Percentiles rank a stretch among this genome's conserved stretches.
Evolutionary conservation across 2,329 filamentous ascomycete species (phyloP).

Genomic region (Pseudogymnoascus sp.): DNA sequence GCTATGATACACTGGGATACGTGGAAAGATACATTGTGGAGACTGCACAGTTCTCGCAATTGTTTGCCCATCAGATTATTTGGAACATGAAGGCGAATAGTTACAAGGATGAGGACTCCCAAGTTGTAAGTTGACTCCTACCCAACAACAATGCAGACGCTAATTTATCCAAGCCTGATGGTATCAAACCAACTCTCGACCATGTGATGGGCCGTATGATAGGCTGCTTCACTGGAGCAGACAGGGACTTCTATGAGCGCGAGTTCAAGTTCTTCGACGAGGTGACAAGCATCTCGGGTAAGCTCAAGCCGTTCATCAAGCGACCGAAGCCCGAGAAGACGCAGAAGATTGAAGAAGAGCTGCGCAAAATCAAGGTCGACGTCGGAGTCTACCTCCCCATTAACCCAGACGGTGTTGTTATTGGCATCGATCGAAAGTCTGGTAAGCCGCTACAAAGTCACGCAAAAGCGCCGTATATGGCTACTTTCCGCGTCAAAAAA

Average conservation of each 20-base stretch:
- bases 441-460: conserved; percentile 96
- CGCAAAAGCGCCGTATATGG: conserved; percentile 98
- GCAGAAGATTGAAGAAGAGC: conserved; percentile 96
- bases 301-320: conserved; percentile 89
- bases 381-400: conserved; percentile 95
- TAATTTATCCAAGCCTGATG: conserved; percentile 56
- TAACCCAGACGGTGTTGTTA: conserved; percentile 93
- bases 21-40: conserved; percentile 95
- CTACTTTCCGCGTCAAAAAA: conserved; percentile 94
- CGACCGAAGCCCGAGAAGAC: conserved; percentile 93
- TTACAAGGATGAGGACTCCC: conserved; percentile 91
- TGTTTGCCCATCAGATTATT: conserved; percentile 98
- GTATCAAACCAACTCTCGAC: conserved; percentile 88
- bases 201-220: conserved; percentile 80
- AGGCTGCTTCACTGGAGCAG: conserved; percentile 67
- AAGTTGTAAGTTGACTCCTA: conserved; percentile 51
- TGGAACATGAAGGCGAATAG: conserved; percentile 99
- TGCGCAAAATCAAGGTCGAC: conserved; percentile 94
- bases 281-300: conserved; percentile 90
- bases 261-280: conserved; percentile 99
- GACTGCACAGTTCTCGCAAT: conserved; percentile 92
- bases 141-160: background rate
- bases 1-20: conserved; percentile 89
- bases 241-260: conserved; percentile 81
- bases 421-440: conserved; percentile 96